phyloP scores from a whole-genome alignment of 2,329 filamentous ascomycete genomes.

The Chrysoporthe deuterocubensis region DNA sequence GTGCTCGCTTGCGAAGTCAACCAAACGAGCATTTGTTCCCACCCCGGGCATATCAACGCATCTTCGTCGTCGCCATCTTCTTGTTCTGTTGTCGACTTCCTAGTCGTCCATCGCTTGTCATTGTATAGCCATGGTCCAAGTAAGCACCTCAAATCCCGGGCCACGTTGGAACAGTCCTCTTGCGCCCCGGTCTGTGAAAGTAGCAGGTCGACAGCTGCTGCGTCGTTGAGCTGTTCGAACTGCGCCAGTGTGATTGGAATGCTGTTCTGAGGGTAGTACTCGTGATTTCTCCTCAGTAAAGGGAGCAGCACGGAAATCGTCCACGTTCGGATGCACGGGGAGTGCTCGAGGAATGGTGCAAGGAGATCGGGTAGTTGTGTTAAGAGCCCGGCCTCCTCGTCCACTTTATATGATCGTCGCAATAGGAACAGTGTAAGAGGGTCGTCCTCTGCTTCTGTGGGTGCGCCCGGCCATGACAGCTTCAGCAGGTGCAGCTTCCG shows the following conservation, averaged over 20 bases:
- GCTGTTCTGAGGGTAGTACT: constrained; percentile 65
- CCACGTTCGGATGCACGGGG: constrained; percentile 67
- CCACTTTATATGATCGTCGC: constrained; percentile 69
- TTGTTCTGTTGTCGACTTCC: constrained; percentile 29
- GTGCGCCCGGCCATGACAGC: constrained; percentile 55
- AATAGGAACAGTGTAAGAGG: constrained; percentile 67
- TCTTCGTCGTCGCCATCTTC: constrained; percentile 33
- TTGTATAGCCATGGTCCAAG: constrained; percentile 77
- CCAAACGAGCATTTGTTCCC: constrained; percentile 73
- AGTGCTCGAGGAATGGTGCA: constrained; percentile 67
- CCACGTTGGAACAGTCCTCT: constrained; percentile 49
- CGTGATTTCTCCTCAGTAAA: constrained; percentile 68
- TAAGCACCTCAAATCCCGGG: constrained; percentile 69
- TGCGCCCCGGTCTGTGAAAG: constrained; percentile 58
- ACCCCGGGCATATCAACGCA: constrained; percentile 58
- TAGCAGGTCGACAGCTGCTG: constrained; percentile 62
- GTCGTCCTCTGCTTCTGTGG: constrained; percentile 55
- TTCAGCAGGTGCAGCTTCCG: constrained; percentile 66
- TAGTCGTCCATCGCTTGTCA: constrained; percentile 58
- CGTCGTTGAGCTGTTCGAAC: constrained; percentile 66
- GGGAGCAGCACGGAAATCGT: constrained; percentile 71
- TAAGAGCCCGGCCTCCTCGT: constrained; percentile 73
- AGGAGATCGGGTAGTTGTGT: constrained; percentile 70
- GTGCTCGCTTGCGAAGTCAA: constrained; percentile 61
- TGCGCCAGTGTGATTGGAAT: constrained; percentile 59